phyloP scores from a whole-genome alignment of 768 basidiomycete genomes.

The Russula foetens region DNA sequence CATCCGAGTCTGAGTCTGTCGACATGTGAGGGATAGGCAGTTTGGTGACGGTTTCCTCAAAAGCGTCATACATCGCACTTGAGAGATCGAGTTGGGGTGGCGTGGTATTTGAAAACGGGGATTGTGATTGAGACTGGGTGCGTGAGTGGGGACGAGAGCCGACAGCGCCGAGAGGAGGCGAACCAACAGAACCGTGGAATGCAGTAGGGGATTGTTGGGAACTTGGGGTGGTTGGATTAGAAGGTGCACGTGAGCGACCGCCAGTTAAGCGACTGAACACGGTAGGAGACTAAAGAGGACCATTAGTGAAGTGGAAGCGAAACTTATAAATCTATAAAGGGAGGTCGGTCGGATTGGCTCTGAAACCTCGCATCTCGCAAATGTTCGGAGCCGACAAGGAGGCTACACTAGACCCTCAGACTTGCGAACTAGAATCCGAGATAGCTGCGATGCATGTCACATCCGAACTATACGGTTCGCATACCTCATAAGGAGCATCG shows the following conservation, averaged over 20 bases:
- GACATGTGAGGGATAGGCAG: conserved; percentile 50
- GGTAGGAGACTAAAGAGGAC: conserved; percentile 34
- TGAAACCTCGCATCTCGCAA: neutral
- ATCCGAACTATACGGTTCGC: neutral
- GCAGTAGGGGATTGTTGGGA: conserved; percentile 35
- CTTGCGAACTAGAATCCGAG: neutral
- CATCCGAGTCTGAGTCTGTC: conserved; percentile 36
- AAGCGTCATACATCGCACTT: conserved; percentile 31
- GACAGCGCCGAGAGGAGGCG: conserved; percentile 34
- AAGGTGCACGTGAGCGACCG: conserved; percentile 55
- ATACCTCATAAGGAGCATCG: neutral
- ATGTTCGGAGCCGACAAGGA: neutral
- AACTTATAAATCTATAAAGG: neutral
- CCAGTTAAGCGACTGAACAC: conserved; percentile 37
- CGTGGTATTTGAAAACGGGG: conserved; percentile 30
- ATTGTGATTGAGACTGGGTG: conserved; percentile 41
- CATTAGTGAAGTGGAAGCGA: conserved; percentile 25
- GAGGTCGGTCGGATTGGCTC: neutral
- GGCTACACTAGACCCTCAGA: neutral
- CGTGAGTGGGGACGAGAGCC: conserved; percentile 62
- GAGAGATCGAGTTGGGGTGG: conserved; percentile 35
- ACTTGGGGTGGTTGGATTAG: conserved; percentile 49
- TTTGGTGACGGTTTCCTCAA: conserved; percentile 42
- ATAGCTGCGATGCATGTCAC: neutral
- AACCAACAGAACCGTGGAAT: conserved; percentile 26